Conservation (phyloP, 1,284 basidiomycete genomes). For the Melampsora larici-populina region DNA sequence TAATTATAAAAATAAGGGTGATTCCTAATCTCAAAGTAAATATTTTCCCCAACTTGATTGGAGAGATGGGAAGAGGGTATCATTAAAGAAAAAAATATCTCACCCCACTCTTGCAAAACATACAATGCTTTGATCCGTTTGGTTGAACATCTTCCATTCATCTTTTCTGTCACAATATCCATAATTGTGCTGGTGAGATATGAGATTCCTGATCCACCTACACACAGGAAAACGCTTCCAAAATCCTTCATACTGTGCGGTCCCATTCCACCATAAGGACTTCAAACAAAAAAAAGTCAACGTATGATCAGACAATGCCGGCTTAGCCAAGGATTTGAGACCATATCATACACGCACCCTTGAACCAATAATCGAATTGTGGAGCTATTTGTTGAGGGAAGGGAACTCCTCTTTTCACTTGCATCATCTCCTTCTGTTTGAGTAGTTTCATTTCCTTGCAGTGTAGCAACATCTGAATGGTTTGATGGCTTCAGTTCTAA, state of each 20-base stretch:
- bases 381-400: conserved; percentile 6
- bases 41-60: neutral
- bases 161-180: conserved; percentile 18
- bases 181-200: conserved; percentile 12
- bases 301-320: neutral
- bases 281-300: conserved; percentile 1
- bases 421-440: neutral
- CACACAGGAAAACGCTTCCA: conserved; percentile 25
- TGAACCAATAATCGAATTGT: conserved; percentile 19
- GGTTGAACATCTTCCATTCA: conserved; percentile 1
- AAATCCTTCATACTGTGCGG: conserved; percentile 26
- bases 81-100: neutral
- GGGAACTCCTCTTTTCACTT: neutral
- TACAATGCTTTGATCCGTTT: conserved; percentile 27
- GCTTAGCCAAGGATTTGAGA: neutral
- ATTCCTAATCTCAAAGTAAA: too few relatives aligned
- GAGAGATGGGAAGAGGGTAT: neutral
- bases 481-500: neutral
- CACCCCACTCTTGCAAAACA: conserved; percentile 33
- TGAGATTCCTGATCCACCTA: conserved; percentile 33
- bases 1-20: neutral
- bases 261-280: conserved; percentile 42
- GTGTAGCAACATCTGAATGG: neutral
- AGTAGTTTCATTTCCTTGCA: neutral
- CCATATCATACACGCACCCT: neutral